A percentile compares a stretch with the other conserved stretches of the same genome.
These are phyloP conservation scores for Bipolaris cookei DNA, from an alignment of 2,329 filamentous ascomycete genomes.

Conservation along the genomic window DNA sequence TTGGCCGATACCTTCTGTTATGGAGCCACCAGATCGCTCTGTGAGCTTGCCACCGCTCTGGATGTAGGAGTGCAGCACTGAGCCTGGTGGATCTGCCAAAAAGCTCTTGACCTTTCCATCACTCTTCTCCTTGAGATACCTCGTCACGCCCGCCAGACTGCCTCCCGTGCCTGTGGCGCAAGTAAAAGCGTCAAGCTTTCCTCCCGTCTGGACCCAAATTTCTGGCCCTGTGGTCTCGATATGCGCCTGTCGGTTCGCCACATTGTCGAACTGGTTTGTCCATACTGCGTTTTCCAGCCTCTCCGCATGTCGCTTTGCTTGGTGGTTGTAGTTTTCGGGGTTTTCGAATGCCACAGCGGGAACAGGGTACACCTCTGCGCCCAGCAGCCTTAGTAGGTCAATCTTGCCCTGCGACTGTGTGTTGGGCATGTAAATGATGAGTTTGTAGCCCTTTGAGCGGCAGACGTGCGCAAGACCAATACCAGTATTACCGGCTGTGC, in stretches of 20 bases:
- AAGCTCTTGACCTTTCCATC: slow-evolving; percentile 81
- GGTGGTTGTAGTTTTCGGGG: slow-evolving; percentile 97
- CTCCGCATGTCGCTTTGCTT: slow-evolving; percentile 89
- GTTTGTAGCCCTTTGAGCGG: slow-evolving; percentile 85
- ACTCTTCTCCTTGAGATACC: slow-evolving; percentile 85
- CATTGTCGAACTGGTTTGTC: slow-evolving; percentile 99
- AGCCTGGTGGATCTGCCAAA: slow-evolving; percentile 92
- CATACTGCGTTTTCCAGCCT: slow-evolving; percentile 85
- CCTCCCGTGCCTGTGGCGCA: slow-evolving; percentile 93
- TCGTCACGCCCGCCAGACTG: slow-evolving; percentile 85
- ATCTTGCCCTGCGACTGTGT: slow-evolving; percentile 98
- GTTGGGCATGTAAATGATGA: slow-evolving; percentile 99
- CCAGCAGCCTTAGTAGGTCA: slow-evolving; percentile 86
- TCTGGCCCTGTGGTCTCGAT: slow-evolving; percentile 97
- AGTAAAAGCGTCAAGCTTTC: slow-evolving; percentile 90
- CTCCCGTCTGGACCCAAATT: slow-evolving; percentile 91
- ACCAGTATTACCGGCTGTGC: slow-evolving; percentile 96
- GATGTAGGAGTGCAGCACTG: slow-evolving; percentile 91
- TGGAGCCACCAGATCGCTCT: slow-evolving; percentile 84
- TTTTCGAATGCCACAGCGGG: slow-evolving; percentile 96
- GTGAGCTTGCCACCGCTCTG: slow-evolving; percentile 79
- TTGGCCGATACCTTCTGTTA: slow-evolving; percentile 98
- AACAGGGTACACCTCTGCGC: slow-evolving; percentile 94
- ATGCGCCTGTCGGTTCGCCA: slow-evolving; percentile 89
- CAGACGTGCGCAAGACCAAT: slow-evolving; percentile 98